A percentile compares a stretch with the other conserved stretches of the same genome.
Conservation (phyloP, 2,329 filamentous ascomycete species). For the Xylaria sp. region DNA sequence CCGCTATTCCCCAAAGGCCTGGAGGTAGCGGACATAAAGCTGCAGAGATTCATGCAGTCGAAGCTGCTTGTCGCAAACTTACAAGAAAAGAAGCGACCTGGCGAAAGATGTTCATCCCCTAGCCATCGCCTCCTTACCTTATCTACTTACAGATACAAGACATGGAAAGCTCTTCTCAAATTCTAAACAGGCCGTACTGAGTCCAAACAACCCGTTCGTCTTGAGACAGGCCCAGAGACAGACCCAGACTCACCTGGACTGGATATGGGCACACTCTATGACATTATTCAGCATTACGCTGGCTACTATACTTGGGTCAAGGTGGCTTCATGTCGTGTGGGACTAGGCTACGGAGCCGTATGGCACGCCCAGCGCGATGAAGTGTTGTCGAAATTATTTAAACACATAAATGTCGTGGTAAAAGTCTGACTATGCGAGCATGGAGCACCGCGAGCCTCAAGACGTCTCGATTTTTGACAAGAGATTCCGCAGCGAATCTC, state of each 20-base stretch:
- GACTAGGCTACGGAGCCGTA: not conserved
- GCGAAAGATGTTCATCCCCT: not conserved
- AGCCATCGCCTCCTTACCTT: not conserved
- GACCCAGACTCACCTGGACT: not conserved
- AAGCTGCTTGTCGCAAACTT: not conserved
- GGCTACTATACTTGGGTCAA: too few relatives aligned
- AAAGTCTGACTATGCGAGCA: too few relatives aligned
- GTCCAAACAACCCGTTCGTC: not conserved
- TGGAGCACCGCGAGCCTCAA: too few relatives aligned
- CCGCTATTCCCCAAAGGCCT: not conserved
- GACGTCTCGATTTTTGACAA: not conserved
- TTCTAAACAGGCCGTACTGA: not conserved
- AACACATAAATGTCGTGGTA: not conserved
- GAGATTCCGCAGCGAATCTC: not conserved
- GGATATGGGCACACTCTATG: conserved; percentile 4
- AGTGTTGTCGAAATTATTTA: not conserved
- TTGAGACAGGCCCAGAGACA: too few relatives aligned
- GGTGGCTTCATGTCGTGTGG: conserved; percentile 4
- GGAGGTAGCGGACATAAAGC: not conserved
- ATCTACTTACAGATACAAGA: not conserved
- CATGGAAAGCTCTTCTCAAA: not conserved
- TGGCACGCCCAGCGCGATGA: not conserved
- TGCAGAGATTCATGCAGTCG: not conserved
- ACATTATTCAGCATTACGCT: not conserved
- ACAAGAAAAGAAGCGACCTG: not conserved